phyloP scores from a whole-genome alignment of 2,329 filamentous ascomycete species.

The Zasmidium angulare region DNA sequence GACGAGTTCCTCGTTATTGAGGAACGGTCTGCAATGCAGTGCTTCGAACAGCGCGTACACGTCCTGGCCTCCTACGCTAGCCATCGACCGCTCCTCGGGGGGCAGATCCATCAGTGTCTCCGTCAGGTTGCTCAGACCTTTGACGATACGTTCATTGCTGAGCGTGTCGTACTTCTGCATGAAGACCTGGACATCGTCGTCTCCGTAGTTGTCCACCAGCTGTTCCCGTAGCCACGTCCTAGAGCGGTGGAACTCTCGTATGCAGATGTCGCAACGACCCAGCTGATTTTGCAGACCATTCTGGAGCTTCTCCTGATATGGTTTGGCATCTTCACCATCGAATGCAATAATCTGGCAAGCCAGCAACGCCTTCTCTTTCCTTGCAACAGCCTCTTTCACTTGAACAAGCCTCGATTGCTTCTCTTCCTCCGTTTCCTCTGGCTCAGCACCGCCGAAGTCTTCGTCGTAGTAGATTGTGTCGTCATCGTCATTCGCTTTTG shows the following conservation, averaged over 20 bases:
- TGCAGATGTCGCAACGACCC: slow-evolving; percentile 50
- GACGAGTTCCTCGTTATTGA: slow-evolving; percentile 58
- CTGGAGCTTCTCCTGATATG: slow-evolving; percentile 43
- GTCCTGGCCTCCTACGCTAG: slow-evolving; percentile 56
- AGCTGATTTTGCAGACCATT: slow-evolving; percentile 43
- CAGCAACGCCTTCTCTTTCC: slow-evolving; percentile 43
- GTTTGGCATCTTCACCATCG: slow-evolving; percentile 47
- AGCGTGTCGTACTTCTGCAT: slow-evolving; percentile 45
- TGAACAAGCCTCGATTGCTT: slow-evolving; percentile 28
- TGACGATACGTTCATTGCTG: slow-evolving; percentile 45
- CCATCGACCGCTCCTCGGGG: slow-evolving; percentile 51
- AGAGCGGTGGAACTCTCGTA: slow-evolving; percentile 49
- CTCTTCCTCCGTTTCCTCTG: slow-evolving; percentile 28
- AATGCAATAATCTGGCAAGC: slow-evolving; percentile 49
- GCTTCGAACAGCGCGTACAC: slow-evolving; percentile 85
- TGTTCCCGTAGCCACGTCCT: slow-evolving; percentile 41
- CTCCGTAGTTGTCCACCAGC: slow-evolving; percentile 45
- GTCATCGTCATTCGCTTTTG: slow-evolving; percentile 40
- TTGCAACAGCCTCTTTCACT: slow-evolving; percentile 40
- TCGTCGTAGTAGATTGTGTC: slow-evolving; percentile 45
- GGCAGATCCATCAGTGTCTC: slow-evolving; percentile 45
- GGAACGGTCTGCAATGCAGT: slow-evolving; percentile 77
- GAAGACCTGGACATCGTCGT: slow-evolving; percentile 46
- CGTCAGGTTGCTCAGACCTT: slow-evolving; percentile 44
- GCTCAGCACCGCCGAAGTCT: slow-evolving; percentile 36